Percentiles rank a stretch among this genome's conserved stretches.
These are phyloP conservation scores for Gossypium australe DNA, from an alignment of 345 rosid genomes.

Conservation along the genomic window DNA sequence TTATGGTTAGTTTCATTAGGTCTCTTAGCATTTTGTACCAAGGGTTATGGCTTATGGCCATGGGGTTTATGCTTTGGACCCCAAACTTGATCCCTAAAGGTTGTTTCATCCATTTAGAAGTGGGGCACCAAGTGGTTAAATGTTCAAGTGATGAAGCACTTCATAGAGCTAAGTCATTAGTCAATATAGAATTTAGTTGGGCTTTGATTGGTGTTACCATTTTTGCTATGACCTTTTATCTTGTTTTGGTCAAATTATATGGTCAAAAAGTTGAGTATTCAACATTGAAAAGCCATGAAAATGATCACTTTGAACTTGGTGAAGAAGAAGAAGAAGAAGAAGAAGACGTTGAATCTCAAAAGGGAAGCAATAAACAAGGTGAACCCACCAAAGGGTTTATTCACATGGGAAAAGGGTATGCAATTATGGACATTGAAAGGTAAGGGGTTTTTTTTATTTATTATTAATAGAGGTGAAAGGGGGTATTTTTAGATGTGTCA, in stretches of 20 bases:
- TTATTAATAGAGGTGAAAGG: not conserved
- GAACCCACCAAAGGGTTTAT: constrained; percentile 25
- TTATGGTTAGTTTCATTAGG: constrained; percentile 64
- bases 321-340: not conserved
- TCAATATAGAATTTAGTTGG: constrained; percentile 70
- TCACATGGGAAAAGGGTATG: constrained; percentile 31
- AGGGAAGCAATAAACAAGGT: constrained; percentile 10
- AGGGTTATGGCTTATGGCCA: constrained; percentile 68
- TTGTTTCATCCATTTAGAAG: constrained; percentile 58
- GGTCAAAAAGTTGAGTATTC: constrained; percentile 36
- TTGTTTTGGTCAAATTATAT: constrained; percentile 34
- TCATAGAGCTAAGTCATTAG: constrained; percentile 71
- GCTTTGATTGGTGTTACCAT: constrained; percentile 36
- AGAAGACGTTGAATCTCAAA: constrained; percentile 42
- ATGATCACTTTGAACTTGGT: constrained; percentile 20
- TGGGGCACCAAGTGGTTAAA: constrained; percentile 58
- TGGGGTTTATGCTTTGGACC: constrained; percentile 79
- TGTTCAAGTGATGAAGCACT: constrained; percentile 47
- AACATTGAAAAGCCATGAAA: constrained; percentile 31
- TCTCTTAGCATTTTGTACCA: constrained; percentile 61
- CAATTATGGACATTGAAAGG: constrained; percentile 36
- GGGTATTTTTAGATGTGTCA: not conserved
- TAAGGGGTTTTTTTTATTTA: not conserved
- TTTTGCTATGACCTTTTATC: constrained; percentile 38
- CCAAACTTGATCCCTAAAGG: constrained; percentile 56